These are phyloP conservation scores for Nakazawaea ishiwadae DNA, from an alignment of 805 yeast genomes.

Conservation along the genomic window DNA sequence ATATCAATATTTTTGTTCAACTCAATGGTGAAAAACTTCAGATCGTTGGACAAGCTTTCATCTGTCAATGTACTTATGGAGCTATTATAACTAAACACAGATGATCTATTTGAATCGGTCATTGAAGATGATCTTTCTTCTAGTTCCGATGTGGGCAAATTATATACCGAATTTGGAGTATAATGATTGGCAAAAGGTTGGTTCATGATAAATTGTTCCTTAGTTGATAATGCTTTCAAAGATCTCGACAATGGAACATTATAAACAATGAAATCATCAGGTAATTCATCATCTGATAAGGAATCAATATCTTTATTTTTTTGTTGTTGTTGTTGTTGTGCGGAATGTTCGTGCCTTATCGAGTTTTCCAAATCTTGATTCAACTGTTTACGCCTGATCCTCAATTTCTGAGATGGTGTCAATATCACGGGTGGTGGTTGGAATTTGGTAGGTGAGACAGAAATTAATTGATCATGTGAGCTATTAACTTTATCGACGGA, in stretches of 20 bases:
- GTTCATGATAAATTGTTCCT: constrained; percentile 27
- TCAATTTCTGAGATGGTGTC: constrained; percentile 24
- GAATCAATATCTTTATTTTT: constrained; percentile 27
- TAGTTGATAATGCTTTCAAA: constrained; percentile 32
- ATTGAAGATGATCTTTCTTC: constrained; percentile 20
- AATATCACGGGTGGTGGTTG: too few species aligned
- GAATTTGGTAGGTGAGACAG: too few species aligned
- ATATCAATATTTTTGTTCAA: constrained; percentile 27
- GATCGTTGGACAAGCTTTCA: constrained; percentile 28
- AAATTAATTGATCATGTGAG: background rate
- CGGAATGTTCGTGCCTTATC: constrained; percentile 9
- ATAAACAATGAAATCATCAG: constrained; percentile 47
- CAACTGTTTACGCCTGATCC: constrained; percentile 20
- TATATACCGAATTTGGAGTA: constrained; percentile 8
- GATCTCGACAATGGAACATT: constrained; percentile 65
- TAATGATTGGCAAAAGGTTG: constrained; percentile 15
- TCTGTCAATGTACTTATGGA: constrained; percentile 19
- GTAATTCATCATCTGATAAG: constrained; percentile 48
- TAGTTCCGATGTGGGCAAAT: constrained; percentile 12
- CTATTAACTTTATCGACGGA: too few species aligned
- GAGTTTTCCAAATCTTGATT: constrained; percentile 8
- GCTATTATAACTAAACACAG: constrained; percentile 34
- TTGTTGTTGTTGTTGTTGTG: constrained; percentile 3
- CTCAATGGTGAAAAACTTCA: constrained; percentile 26
- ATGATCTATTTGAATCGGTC: constrained; percentile 40